A percentile compares a stretch with the other conserved stretches of the same genome.
Evolutionary conservation across 2,329 filamentous ascomycete genomes (phyloP).

Genomic region (Talaromyces sp.): DNA sequence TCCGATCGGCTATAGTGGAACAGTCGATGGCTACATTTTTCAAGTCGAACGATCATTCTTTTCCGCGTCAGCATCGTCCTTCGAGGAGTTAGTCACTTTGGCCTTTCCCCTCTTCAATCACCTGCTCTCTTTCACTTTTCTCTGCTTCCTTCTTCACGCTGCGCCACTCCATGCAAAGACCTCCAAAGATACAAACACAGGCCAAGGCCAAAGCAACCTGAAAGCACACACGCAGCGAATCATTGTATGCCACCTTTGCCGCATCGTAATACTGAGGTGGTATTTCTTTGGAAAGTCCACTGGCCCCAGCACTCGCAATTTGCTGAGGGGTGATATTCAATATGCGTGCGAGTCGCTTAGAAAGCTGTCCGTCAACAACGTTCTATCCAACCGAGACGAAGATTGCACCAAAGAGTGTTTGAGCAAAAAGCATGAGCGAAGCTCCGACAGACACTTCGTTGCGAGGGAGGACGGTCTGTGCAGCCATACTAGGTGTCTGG

Average conservation of each 20-base stretch:
- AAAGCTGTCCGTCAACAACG: slow-evolving; percentile 24
- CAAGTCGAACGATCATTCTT: background rate
- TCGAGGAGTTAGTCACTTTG: background rate
- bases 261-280: slow-evolving; percentile 2
- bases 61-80: background rate
- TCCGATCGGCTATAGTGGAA: background rate
- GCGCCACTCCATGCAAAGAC: slow-evolving; percentile 8
- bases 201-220: slow-evolving; percentile 4
- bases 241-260: slow-evolving; percentile 6
- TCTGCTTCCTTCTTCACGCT: slow-evolving; percentile 5
- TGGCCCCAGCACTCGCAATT: slow-evolving; percentile 1
- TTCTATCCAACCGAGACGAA: slow-evolving; percentile 27
- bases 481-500: slow-evolving; percentile 16
- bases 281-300: slow-evolving; percentile 1
- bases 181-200: slow-evolving; percentile 7
- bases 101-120: background rate
- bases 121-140: background rate
- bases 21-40: background rate
- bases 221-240: slow-evolving; percentile 4
- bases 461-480: slow-evolving; percentile 19
- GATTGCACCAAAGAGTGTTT: slow-evolving; percentile 22
- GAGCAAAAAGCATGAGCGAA: slow-evolving; percentile 19
- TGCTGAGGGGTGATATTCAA: slow-evolving; percentile 13
- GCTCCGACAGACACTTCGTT: slow-evolving; percentile 23
- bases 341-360: slow-evolving; percentile 18